Percentiles rank a stretch among this genome's conserved stretches.
Conservation (phyloP, 305 asterid genomes). For the Withania somnifera region DNA sequence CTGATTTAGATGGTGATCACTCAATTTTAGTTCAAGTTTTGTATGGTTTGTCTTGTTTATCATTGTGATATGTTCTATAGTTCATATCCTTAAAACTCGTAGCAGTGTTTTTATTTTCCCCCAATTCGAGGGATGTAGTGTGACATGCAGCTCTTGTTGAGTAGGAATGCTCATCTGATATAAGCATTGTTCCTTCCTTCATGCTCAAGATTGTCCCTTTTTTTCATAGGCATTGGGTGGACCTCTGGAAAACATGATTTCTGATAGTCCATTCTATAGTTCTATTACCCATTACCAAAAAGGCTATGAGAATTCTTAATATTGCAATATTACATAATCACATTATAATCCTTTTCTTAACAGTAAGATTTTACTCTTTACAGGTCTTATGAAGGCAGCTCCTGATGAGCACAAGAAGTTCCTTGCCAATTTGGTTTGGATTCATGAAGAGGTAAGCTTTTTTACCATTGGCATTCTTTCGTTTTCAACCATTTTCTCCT, state of each 20-base stretch:
- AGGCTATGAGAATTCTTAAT: neutral
- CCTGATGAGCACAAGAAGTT: constrained; percentile 77
- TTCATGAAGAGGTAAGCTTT: constrained; percentile 65
- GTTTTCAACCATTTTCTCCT: neutral
- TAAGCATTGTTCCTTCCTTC: neutral
- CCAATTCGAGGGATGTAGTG: neutral
- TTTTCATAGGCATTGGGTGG: neutral
- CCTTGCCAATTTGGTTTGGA: constrained; percentile 81
- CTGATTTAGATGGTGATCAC: neutral
- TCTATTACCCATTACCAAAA: neutral
- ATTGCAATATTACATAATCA: neutral
- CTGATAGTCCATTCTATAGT: neutral
- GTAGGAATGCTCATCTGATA: neutral
- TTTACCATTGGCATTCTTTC: neutral
- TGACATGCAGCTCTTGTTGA: neutral
- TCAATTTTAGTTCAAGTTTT: neutral
- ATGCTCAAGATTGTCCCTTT: neutral
- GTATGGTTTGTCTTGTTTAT: neutral
- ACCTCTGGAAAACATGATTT: neutral
- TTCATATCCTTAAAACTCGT: neutral
- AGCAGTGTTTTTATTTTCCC: neutral
- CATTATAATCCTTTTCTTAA: neutral
- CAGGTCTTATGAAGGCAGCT: constrained; percentile 69
- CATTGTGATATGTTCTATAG: neutral
- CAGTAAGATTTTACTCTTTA: neutral